phyloP scores from a whole-genome alignment of 1,284 basidiomycete species.

The Anthracocystis panici-leucophaei region DNA sequence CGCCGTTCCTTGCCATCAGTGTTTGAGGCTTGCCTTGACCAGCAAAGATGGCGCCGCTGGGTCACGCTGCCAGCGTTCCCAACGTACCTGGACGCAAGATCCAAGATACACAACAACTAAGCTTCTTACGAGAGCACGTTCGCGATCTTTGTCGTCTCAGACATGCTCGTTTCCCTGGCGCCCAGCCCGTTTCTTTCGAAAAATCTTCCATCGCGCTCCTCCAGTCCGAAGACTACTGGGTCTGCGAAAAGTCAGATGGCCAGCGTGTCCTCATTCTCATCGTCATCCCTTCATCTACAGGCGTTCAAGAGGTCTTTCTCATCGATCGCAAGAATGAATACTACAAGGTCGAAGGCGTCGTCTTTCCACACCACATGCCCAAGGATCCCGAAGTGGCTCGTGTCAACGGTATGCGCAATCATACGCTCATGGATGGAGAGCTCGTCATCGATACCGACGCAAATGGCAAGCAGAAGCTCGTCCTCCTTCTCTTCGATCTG shows the following conservation, averaged over 20 bases:
- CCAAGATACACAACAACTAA: constrained; percentile 32
- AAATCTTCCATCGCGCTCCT: constrained; percentile 50
- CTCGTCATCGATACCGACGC: constrained; percentile 87
- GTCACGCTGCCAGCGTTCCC: constrained; percentile 45
- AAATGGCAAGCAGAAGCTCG: constrained; percentile 73
- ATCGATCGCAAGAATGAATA: constrained; percentile 95
- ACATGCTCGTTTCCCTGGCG: constrained; percentile 56
- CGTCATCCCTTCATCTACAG: constrained; percentile 73
- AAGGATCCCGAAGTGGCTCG: constrained; percentile 21
- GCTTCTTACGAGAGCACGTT: constrained; percentile 45
- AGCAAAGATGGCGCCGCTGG: constrained; percentile 45
- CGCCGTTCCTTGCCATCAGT: not conserved
- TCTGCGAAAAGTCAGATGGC: constrained; percentile 99
- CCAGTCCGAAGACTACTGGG: constrained; percentile 79
- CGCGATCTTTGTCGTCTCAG: constrained; percentile 43
- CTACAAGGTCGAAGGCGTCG: constrained; percentile 77
- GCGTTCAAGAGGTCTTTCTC: constrained; percentile 75
- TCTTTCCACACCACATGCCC: constrained; percentile 76
- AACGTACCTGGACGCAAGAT: constrained; percentile 47
- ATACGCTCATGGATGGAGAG: constrained; percentile 92
- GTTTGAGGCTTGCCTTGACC: not conserved
- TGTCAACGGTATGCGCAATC: constrained; percentile 72
- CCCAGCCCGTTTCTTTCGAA: constrained; percentile 64
- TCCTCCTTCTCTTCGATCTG: constrained; percentile 92
- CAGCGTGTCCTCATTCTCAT: constrained; percentile 89